These are phyloP conservation scores for Melanomma pulvis-pyrius DNA, from an alignment of 495 filamentous ascomycete species.

Conservation along the genomic window DNA sequence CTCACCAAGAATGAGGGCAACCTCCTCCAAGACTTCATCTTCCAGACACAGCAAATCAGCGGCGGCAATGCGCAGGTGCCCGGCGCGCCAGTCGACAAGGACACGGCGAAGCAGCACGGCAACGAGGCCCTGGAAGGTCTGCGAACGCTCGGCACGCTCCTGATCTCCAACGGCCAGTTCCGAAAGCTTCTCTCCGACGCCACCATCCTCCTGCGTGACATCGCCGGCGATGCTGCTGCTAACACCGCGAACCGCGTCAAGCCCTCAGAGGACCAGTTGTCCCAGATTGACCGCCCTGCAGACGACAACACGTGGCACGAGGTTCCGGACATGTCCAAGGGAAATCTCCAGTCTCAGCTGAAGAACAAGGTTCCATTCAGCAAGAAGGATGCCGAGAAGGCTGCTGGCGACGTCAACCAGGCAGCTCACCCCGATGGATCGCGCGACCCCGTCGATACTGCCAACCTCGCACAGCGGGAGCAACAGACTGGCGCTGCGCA, in stretches of 20 bases:
- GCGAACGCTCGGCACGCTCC: slow-evolving; percentile 80
- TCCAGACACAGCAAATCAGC: slow-evolving; percentile 76
- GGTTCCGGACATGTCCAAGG: slow-evolving; percentile 73
- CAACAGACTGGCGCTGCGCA: slow-evolving; percentile 50
- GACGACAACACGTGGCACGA: slow-evolving; percentile 95
- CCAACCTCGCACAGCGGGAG: slow-evolving; percentile 50
- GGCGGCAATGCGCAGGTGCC: slow-evolving; percentile 63
- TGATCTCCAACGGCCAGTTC: slow-evolving; percentile 97
- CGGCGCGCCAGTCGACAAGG: slow-evolving; percentile 69
- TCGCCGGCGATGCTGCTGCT: slow-evolving; percentile 83
- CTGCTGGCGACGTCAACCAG: slow-evolving; percentile 59
- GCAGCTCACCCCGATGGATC: slow-evolving; percentile 55
- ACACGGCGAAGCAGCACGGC: slow-evolving; percentile 76
- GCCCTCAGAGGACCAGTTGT: slow-evolving; percentile 76
- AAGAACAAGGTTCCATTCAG: slow-evolving; percentile 57
- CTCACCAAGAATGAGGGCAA: slow-evolving; percentile 95
- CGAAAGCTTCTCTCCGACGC: slow-evolving; percentile 89
- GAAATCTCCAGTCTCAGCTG: slow-evolving; percentile 68
- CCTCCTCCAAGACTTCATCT: slow-evolving; percentile 94
- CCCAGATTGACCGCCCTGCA: slow-evolving; percentile 78
- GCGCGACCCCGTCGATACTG: slow-evolving; percentile 55
- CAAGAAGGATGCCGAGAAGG: slow-evolving; percentile 57
- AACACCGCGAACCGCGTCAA: slow-evolving; percentile 78
- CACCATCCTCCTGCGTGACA: slow-evolving; percentile 78
- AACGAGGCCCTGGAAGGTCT: slow-evolving; percentile 82